Evolutionary conservation across 257 asterid species (phyloP).

Genomic region (Thymus quinquecostatus): DNA sequence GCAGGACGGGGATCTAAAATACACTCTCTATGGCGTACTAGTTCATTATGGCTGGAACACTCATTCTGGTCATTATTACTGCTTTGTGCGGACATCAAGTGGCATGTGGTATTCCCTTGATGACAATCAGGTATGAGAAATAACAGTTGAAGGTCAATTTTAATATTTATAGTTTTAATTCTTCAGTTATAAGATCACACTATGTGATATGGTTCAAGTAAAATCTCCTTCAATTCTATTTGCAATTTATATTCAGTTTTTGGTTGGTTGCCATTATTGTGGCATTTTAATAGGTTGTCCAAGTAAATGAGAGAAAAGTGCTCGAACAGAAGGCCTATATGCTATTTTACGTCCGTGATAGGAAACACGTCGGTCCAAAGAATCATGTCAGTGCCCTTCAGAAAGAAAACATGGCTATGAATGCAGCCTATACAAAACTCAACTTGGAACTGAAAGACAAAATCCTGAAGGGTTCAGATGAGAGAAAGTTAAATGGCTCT

Average conservation of each 20-base stretch:
- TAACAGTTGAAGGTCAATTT: not conserved
- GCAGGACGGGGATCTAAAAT: constrained; percentile 85
- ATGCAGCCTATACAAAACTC: constrained; percentile 43
- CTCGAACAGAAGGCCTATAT: constrained; percentile 95
- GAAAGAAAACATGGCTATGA: constrained; percentile 49
- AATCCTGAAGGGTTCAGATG: constrained; percentile 42
- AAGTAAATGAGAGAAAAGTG: constrained; percentile 80
- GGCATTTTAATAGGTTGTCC: constrained; percentile 64
- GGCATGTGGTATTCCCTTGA: constrained; percentile 98
- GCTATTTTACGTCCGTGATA: constrained; percentile 89
- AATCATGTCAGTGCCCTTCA: constrained; percentile 47
- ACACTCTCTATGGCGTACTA: constrained; percentile 95
- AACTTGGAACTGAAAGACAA: constrained; percentile 44
- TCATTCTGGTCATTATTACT: constrained; percentile 95
- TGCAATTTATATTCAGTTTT: not conserved
- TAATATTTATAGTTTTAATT: not conserved
- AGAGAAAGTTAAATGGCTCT: constrained; percentile 37
- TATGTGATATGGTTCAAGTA: constrained; percentile 21
- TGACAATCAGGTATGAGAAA: constrained; percentile 78
- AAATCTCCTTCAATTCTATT: not conserved
- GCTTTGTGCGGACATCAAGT: constrained; percentile 96
- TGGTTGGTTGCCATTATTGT: constrained; percentile 12
- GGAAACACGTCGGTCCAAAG: constrained; percentile 45
- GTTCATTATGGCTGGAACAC: constrained; percentile 98
- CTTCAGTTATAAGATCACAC: constrained; percentile 5